A percentile compares a stretch with the other conserved stretches of the same genome.
Conservation (phyloP, 2,329 filamentous ascomycete species). For the Verticillium alfalfae region DNA sequence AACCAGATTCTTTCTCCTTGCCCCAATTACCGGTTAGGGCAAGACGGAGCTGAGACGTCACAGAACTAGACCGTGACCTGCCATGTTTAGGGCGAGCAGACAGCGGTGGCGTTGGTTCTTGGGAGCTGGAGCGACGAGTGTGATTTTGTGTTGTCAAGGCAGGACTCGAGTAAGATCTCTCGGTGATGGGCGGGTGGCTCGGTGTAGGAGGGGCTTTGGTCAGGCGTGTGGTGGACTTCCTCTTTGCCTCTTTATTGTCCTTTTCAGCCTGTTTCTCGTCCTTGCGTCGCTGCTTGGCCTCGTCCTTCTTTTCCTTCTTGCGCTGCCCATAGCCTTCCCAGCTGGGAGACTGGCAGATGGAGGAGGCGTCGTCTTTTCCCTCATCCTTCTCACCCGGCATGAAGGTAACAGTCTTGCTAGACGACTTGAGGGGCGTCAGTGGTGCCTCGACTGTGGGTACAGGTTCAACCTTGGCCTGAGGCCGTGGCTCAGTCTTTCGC, state of each 20-base stretch:
- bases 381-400: slow-evolving; percentile 24
- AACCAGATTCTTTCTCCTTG: slow-evolving; percentile 19
- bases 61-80: slow-evolving; percentile 9
- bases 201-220: slow-evolving; percentile 27
- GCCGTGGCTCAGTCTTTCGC: not conserved
- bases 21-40: not conserved
- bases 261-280: slow-evolving; percentile 30
- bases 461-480: slow-evolving; percentile 7
- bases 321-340: slow-evolving; percentile 53
- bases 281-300: slow-evolving; percentile 31
- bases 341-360: slow-evolving; percentile 56
- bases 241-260: slow-evolving; percentile 29
- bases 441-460: slow-evolving; percentile 14
- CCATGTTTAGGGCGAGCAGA: slow-evolving; percentile 4
- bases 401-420: slow-evolving; percentile 33
- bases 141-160: not conserved
- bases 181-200: not conserved
- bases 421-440: slow-evolving; percentile 12
- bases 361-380: slow-evolving; percentile 35
- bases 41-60: slow-evolving; percentile 8
- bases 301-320: slow-evolving; percentile 47
- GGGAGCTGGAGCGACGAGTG: not conserved
- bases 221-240: slow-evolving; percentile 24
- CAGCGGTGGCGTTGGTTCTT: not conserved
- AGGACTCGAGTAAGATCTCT: not conserved